These are phyloP conservation scores for Leccinum variicolor DNA, from an alignment of 768 basidiomycete genomes.

Conservation along the genomic window DNA sequence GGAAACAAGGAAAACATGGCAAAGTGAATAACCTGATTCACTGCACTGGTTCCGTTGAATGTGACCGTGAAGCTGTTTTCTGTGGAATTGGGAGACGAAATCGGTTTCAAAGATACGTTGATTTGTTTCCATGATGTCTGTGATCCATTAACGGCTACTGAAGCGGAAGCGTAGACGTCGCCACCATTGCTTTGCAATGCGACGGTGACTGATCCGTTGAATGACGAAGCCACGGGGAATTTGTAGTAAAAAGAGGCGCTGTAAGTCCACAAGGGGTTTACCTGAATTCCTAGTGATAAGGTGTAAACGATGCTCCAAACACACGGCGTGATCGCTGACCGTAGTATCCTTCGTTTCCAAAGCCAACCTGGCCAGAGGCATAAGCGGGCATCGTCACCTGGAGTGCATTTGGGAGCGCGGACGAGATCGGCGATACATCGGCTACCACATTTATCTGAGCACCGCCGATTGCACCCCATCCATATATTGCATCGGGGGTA, in stretches of 20 bases:
- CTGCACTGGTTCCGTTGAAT: conserved; percentile 38
- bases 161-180: conserved; percentile 37
- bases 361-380: conserved; percentile 40
- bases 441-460: conserved; percentile 46
- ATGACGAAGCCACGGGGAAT: conserved; percentile 42
- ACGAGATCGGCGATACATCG: conserved; percentile 49
- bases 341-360: conserved; percentile 55
- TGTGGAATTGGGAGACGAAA: conserved; percentile 34
- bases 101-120: conserved; percentile 39
- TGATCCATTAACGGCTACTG: conserved; percentile 36
- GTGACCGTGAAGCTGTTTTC: conserved; percentile 53
- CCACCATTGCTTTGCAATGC: conserved; percentile 44
- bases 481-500: conserved; percentile 43
- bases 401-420: conserved; percentile 58
- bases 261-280: conserved; percentile 49
- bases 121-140: conserved; percentile 50
- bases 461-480: conserved; percentile 48
- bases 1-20: conserved; percentile 63
- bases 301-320: too few relatives aligned
- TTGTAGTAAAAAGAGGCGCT: conserved; percentile 58
- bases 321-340: conserved; percentile 32
- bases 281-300: conserved; percentile 45
- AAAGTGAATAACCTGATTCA: conserved; percentile 48
- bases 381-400: conserved; percentile 43
- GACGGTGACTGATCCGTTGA: conserved; percentile 39